phyloP scores from a whole-genome alignment of 2,329 filamentous ascomycete species.

The Penicillium italicum region DNA sequence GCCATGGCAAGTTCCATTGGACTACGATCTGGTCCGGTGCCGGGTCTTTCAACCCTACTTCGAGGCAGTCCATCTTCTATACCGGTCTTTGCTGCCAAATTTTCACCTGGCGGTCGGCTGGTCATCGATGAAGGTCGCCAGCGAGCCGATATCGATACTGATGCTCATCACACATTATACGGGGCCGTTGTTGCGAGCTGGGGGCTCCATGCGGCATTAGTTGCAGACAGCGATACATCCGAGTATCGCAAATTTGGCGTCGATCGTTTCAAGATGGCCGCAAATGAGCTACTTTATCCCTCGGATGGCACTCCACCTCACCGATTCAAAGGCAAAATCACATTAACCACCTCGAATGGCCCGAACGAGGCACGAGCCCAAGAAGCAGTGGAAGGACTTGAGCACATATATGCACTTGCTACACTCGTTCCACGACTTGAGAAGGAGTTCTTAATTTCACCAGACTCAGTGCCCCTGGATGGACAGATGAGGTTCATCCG shows the following conservation, averaged over 20 bases:
- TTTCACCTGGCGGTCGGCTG: slow-evolving; percentile 55
- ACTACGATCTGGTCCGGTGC: slow-evolving; percentile 25
- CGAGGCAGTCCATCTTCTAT: slow-evolving; percentile 53
- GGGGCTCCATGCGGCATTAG: slow-evolving; percentile 82
- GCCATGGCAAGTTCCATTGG: slow-evolving; percentile 43
- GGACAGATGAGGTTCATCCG: slow-evolving; percentile 68
- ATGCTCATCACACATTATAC: slow-evolving; percentile 44
- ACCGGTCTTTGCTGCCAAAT: slow-evolving; percentile 60
- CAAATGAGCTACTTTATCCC: slow-evolving; percentile 66
- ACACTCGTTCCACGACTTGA: slow-evolving; percentile 79
- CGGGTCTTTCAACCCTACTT: slow-evolving; percentile 58
- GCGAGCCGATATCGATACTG: slow-evolving; percentile 29
- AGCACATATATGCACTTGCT: slow-evolving; percentile 73
- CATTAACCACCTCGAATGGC: slow-evolving; percentile 33
- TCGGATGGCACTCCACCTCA: slow-evolving; percentile 53
- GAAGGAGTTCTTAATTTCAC: slow-evolving; percentile 76
- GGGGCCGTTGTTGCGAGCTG: slow-evolving; percentile 86
- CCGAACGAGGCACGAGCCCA: slow-evolving; percentile 18
- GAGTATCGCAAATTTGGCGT: slow-evolving; percentile 74
- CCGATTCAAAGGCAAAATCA: slow-evolving; percentile 54
- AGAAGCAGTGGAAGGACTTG: slow-evolving; percentile 37
- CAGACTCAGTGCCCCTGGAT: slow-evolving; percentile 65
- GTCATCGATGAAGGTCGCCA: slow-evolving; percentile 46
- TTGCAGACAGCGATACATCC: slow-evolving; percentile 84
- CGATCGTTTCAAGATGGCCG: slow-evolving; percentile 80